phyloP scores from a whole-genome alignment of 768 basidiomycete species.

The Tricholoma hemisulphureum region DNA sequence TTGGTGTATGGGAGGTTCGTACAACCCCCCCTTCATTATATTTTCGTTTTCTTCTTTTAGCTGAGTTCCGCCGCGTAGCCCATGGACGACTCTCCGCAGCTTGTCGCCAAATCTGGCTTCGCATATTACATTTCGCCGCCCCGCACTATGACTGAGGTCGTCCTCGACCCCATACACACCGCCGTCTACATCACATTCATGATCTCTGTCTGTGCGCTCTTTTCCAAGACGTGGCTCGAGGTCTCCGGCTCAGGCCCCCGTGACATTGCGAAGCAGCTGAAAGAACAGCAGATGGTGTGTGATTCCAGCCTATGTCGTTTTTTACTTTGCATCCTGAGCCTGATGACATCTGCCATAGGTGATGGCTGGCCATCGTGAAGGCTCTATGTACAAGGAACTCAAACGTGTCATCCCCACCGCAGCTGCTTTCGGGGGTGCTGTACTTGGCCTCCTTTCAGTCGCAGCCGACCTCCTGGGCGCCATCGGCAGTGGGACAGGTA shows the following conservation, averaged over 20 bases:
- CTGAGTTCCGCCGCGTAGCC: constrained; percentile 51
- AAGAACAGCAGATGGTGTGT: constrained; percentile 96
- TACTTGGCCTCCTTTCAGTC: constrained; percentile 88
- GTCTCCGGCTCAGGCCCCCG: constrained; percentile 94
- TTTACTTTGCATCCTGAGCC: too few species aligned
- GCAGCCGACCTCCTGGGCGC: constrained; percentile 94
- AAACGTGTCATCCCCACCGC: constrained; percentile 98
- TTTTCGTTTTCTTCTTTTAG: neutral
- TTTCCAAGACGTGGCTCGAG: constrained; percentile 99
- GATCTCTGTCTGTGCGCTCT: constrained; percentile 90
- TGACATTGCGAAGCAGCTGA: constrained; percentile 96
- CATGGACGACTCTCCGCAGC: constrained; percentile 89
- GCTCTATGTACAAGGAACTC: constrained; percentile 98
- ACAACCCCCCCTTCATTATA: too few species aligned
- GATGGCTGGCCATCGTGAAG: constrained; percentile 90
- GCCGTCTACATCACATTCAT: constrained; percentile 89
- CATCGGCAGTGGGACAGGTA: constrained; percentile 93
- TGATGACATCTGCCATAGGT: too few species aligned
- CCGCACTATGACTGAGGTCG: constrained; percentile 86
- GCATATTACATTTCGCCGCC: constrained; percentile 99
- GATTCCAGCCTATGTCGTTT: too few species aligned
- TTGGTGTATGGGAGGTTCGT: constrained; percentile 97
- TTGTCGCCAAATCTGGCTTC: constrained; percentile 85
- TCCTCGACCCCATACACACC: constrained; percentile 94
- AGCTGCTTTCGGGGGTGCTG: constrained; percentile 96